Evolutionary conservation across 1,284 basidiomycete genomes (phyloP).

Genomic region (Puccinia brachypodii): DNA sequence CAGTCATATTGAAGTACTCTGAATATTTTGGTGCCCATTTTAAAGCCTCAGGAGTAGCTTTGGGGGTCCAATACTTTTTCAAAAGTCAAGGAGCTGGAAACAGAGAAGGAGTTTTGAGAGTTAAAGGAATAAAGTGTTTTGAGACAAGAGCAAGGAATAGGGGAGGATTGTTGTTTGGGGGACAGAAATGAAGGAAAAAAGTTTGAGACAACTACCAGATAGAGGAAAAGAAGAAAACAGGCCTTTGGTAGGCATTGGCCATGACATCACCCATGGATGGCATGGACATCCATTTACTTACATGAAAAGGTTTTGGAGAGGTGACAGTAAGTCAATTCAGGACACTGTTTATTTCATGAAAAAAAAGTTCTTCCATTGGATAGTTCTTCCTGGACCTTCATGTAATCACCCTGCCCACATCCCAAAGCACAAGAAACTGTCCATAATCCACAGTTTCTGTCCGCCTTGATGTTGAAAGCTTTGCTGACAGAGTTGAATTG

Average conservation of each 20-base stretch:
- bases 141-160: neutral
- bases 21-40: neutral
- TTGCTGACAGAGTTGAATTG: too few relatives aligned
- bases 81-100: neutral
- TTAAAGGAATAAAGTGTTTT: neutral
- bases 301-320: neutral
- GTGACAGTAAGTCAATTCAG: too few relatives aligned
- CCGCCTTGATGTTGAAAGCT: too few relatives aligned
- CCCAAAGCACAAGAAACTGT: too few relatives aligned
- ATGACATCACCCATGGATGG: neutral
- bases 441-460: too few relatives aligned
- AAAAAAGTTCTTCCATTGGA: neutral
- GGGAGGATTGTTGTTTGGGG: conserved; percentile 1
- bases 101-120: neutral
- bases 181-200: neutral
- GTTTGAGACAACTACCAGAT: neutral
- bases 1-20: neutral
- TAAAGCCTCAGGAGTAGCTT: neutral
- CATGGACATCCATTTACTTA: neutral
- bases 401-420: too few relatives aligned
- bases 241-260: neutral
- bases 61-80: neutral
- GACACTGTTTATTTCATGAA: too few relatives aligned
- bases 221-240: neutral
- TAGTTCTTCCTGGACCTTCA: neutral